phyloP scores from a whole-genome alignment of 495 filamentous ascomycete genomes.

The Penicillium pancosmium region DNA sequence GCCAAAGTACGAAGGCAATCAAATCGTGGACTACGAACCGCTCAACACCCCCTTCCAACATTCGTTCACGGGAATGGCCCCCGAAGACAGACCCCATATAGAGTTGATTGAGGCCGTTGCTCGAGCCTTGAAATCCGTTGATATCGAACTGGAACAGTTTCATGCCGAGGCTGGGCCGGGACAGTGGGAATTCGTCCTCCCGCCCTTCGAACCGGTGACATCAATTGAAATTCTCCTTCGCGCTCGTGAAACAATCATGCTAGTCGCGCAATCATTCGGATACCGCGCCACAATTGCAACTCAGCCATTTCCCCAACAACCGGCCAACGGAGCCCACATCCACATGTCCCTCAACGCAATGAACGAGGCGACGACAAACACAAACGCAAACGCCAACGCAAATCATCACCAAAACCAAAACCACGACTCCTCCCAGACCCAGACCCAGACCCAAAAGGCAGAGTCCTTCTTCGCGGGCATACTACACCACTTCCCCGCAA shows the following conservation, averaged over 20 bases:
- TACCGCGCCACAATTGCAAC: constrained; percentile 69
- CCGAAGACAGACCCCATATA: constrained; percentile 44
- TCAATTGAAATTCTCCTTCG: constrained; percentile 70
- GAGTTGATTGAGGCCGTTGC: constrained; percentile 58
- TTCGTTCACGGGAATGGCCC: constrained; percentile 14
- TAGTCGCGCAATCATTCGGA: constrained; percentile 49
- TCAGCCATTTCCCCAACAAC: constrained; percentile 55
- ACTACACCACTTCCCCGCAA: constrained; percentile 61
- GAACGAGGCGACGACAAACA: background rate
- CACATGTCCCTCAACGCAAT: constrained; percentile 63
- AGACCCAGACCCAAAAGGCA: constrained; percentile 25
- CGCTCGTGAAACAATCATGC: constrained; percentile 63
- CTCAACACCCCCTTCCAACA: constrained; percentile 10
- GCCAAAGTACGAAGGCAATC: constrained; percentile 12
- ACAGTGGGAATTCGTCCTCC: constrained; percentile 75
- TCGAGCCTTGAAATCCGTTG: constrained; percentile 49
- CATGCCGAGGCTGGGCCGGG: constrained; percentile 69
- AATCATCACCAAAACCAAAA: background rate
- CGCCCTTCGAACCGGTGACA: constrained; percentile 58
- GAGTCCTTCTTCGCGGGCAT: constrained; percentile 69
- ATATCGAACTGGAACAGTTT: constrained; percentile 65
- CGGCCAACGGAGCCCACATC: constrained; percentile 67
- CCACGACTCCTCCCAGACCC: background rate
- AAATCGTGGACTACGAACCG: constrained; percentile 9
- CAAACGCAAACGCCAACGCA: no score